phyloP scores from a whole-genome alignment of 257 asterid genomes.

The Ballota nigra region DNA sequence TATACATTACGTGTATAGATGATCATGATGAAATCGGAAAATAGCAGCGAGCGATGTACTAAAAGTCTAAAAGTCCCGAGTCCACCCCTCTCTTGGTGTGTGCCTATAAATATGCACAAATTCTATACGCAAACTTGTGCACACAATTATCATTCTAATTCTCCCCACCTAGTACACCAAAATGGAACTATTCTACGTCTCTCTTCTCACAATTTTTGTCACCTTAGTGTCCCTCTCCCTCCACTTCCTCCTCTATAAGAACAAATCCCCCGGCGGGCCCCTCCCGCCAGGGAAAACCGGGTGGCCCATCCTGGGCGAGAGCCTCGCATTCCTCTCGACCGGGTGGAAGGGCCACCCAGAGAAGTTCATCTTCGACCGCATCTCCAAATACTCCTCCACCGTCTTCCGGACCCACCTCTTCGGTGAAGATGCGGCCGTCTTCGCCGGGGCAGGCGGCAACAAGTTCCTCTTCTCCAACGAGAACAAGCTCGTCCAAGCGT shows the following conservation, averaged over 20 bases:
- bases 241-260: slow-evolving; percentile 53
- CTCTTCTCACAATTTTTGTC: slow-evolving; percentile 46
- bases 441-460: slow-evolving; percentile 50
- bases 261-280: slow-evolving; percentile 22
- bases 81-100: background rate
- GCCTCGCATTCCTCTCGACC: slow-evolving; percentile 44
- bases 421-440: slow-evolving; percentile 45
- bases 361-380: slow-evolving; percentile 52
- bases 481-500: slow-evolving; percentile 53
- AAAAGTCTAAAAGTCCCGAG: background rate
- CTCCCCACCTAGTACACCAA: background rate
- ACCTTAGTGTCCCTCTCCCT: slow-evolving; percentile 45
- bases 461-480: slow-evolving; percentile 65
- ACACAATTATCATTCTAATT: background rate
- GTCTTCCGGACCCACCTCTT: slow-evolving; percentile 48
- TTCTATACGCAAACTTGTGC: background rate
- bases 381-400: slow-evolving; percentile 38
- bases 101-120: slow-evolving; percentile 24
- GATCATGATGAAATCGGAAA: background rate
- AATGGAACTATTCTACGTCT: slow-evolving; percentile 57
- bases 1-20: no score
- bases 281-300: slow-evolving; percentile 50
- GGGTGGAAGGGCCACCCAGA: slow-evolving; percentile 64
- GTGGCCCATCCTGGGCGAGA: slow-evolving; percentile 52
- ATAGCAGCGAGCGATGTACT: background rate